phyloP scores from a whole-genome alignment of 192 early-diverging fungal species.

The Coemansia sp. region DNA sequence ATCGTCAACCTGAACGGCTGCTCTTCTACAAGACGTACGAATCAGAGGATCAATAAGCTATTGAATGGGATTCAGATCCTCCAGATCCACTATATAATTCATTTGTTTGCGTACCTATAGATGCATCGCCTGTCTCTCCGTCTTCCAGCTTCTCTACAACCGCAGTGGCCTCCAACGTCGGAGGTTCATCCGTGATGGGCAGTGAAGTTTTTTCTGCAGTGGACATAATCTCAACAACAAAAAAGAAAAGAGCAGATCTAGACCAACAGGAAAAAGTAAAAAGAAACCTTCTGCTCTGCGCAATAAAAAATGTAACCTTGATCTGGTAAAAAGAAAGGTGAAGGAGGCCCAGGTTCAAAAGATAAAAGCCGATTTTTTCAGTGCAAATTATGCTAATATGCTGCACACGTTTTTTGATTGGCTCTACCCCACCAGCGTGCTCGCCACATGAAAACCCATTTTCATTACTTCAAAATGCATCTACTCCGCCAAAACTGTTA shows the following conservation, averaged over 20 bases:
- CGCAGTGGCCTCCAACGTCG: conserved; percentile 6
- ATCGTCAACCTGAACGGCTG: conserved; percentile 39
- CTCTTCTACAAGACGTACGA: conserved; percentile 29
- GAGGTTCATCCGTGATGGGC: conserved; percentile 3
- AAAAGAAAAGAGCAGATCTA: neutral
- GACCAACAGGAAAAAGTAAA: neutral
- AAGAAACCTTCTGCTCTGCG: neutral
- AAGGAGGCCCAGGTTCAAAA: neutral
- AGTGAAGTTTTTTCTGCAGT: conserved; percentile 18
- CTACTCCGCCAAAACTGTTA: conserved; percentile 15
- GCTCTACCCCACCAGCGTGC: neutral
- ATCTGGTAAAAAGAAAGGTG: conserved; percentile 11
- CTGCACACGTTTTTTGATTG: neutral
- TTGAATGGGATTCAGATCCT: neutral
- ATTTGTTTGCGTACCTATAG: conserved; percentile 7
- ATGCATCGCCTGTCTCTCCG: neutral
- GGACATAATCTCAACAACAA: conserved; percentile 25
- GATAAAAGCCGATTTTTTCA: conserved; percentile 1
- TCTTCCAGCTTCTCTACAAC: neutral
- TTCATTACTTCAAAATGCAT: no score
- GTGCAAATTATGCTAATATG: neutral
- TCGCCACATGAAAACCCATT: no score
- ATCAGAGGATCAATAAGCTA: neutral
- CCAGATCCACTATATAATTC: neutral
- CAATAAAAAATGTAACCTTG: conserved; percentile 5